These are phyloP conservation scores for Catenaria anguillulae DNA, from an alignment of 371 early-diverging fungal genomes.

Conservation along the genomic window DNA sequence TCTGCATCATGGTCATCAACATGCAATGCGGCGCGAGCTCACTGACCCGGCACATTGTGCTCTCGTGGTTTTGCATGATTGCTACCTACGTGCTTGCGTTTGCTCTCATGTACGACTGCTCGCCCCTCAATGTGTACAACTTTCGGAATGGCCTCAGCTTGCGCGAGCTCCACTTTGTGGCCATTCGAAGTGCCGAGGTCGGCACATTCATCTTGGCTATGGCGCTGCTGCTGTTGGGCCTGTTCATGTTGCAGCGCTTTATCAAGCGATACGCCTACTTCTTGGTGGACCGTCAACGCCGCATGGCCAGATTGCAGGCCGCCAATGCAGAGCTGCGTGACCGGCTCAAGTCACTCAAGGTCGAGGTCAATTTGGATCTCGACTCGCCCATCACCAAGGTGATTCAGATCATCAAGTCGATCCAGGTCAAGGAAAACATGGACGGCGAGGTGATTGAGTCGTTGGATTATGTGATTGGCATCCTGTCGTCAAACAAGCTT, in stretches of 20 bases:
- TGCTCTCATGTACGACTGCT: neutral
- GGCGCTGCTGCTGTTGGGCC: constrained; percentile 13
- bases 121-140: constrained; percentile 8
- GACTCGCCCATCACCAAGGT: constrained; percentile 37
- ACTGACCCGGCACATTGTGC: constrained; percentile 4
- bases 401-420: constrained; percentile 22
- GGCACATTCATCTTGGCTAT: constrained; percentile 18
- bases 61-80: neutral
- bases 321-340: constrained; percentile 21
- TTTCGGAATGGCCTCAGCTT: neutral
- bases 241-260: constrained; percentile 22
- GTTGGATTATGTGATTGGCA: constrained; percentile 25
- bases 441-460: constrained; percentile 21
- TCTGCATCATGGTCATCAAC: constrained; percentile 8
- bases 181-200: constrained; percentile 8
- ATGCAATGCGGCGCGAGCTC: constrained; percentile 8
- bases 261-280: constrained; percentile 21
- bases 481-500: constrained; percentile 29
- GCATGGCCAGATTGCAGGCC: constrained; percentile 14
- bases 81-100: neutral
- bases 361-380: constrained; percentile 24
- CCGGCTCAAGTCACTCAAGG: constrained; percentile 19
- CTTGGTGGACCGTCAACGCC: constrained; percentile 17
- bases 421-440: constrained; percentile 20
- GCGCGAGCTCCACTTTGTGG: neutral